Conservation (phyloP, 2,329 filamentous ascomycete genomes). For the Neonectria neomacrospora region DNA sequence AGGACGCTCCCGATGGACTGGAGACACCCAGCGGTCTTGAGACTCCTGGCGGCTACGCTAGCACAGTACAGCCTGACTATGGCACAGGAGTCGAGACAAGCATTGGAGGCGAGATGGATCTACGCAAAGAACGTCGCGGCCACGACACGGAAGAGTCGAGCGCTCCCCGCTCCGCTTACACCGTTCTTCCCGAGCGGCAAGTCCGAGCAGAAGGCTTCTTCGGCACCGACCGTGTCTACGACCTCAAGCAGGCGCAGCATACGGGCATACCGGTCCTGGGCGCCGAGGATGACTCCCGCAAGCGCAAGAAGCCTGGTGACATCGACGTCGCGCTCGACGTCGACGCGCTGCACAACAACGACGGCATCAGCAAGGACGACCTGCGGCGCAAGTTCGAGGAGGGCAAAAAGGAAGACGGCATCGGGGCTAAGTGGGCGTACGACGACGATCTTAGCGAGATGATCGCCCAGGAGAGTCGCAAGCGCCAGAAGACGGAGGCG, state of each 20-base stretch:
- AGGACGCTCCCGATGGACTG: constrained; percentile 72
- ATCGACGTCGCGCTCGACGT: constrained; percentile 92
- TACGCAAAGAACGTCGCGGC: constrained; percentile 84
- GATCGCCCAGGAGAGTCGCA: constrained; percentile 93
- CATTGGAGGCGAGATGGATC: constrained; percentile 86
- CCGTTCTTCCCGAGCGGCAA: constrained; percentile 88
- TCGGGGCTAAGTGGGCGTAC: constrained; percentile 75
- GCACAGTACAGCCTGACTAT: constrained; percentile 83
- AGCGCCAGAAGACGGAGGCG: constrained; percentile 88
- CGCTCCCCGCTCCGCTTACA: constrained; percentile 83
- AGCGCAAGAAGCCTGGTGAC: constrained; percentile 96
- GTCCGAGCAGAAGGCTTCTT: constrained; percentile 93
- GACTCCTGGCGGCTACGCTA: constrained; percentile 83
- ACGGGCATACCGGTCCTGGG: constrained; percentile 78
- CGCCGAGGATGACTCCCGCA: constrained; percentile 78
- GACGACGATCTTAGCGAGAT: constrained; percentile 95
- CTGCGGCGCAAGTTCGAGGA: constrained; percentile 83
- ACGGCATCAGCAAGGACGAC: constrained; percentile 86
- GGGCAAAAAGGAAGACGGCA: constrained; percentile 72
- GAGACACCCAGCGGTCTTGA: constrained; percentile 82
- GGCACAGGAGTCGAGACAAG: constrained; percentile 76
- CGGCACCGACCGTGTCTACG: constrained; percentile 92
- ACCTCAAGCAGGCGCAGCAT: constrained; percentile 70
- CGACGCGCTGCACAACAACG: constrained; percentile 78
- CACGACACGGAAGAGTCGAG: constrained; percentile 87